Evolutionary conservation across 352 stramenopile species (phyloP).

Genomic region (Phytophthora ohioensis): DNA sequence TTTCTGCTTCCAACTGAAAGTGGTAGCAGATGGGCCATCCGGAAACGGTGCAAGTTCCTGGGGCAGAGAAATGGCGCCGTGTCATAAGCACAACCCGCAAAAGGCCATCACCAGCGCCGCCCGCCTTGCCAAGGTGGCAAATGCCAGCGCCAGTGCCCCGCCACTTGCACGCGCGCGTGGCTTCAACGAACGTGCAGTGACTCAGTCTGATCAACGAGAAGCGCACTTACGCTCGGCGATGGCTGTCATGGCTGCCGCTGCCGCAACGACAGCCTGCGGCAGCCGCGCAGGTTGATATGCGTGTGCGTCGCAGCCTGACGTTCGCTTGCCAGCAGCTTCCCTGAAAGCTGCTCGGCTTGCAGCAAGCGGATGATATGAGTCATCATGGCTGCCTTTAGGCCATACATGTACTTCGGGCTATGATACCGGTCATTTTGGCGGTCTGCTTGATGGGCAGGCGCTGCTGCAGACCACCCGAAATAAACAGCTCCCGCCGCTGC

Average conservation of each 20-base stretch:
- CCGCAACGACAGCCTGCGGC: slow-evolving; percentile 1
- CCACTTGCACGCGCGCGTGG: slow-evolving; percentile 1
- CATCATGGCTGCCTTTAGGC: neutral
- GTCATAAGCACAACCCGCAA: slow-evolving; percentile 13
- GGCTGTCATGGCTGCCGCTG: neutral
- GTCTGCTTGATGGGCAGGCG: neutral
- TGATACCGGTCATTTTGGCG: neutral
- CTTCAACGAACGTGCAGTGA: slow-evolving; percentile 21
- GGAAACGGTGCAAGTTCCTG: slow-evolving; percentile 16
- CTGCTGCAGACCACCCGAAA: slow-evolving; percentile 6
- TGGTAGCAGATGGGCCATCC: slow-evolving; percentile 18
- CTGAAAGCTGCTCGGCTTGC: slow-evolving; percentile 15
- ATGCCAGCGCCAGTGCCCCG: neutral
- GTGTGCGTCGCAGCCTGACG: slow-evolving; percentile 19
- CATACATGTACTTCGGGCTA: too few species aligned
- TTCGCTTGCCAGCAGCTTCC: slow-evolving; percentile 28
- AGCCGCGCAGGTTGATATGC: slow-evolving; percentile 17
- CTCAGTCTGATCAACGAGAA: neutral
- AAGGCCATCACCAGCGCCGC: slow-evolving; percentile 1
- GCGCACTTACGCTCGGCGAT: neutral
- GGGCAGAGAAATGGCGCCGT: slow-evolving; percentile 12
- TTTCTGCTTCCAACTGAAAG: neutral
- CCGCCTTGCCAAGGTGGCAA: too few species aligned
- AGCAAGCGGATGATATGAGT: neutral
- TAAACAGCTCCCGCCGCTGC: slow-evolving; percentile 4